These are phyloP conservation scores for Talaromyces sp. DNA, from an alignment of 2,329 filamentous ascomycete genomes.

Conservation along the genomic window DNA sequence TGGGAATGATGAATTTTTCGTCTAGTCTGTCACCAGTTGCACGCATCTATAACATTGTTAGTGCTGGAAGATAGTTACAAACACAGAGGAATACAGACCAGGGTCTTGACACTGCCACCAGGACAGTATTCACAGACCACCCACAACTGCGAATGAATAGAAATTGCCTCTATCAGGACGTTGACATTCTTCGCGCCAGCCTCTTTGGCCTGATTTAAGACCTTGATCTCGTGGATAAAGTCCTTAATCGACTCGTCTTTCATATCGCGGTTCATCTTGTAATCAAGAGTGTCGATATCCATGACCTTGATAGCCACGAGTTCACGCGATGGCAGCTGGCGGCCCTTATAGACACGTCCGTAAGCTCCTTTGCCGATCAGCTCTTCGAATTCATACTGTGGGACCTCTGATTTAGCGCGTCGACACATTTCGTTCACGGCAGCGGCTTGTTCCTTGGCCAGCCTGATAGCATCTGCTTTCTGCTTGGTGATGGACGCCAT, in stretches of 20 bases:
- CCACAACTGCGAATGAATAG: constrained; percentile 60
- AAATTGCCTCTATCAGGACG: constrained; percentile 57
- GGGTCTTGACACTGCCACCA: constrained; percentile 58
- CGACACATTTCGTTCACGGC: constrained; percentile 43
- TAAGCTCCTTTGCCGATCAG: constrained; percentile 48
- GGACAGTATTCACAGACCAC: constrained; percentile 62
- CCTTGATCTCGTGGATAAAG: constrained; percentile 58
- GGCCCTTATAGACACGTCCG: constrained; percentile 47
- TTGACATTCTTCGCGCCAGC: constrained; percentile 59
- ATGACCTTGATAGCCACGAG: constrained; percentile 48
- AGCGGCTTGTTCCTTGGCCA: constrained; percentile 40
- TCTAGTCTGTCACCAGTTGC: constrained; percentile 46
- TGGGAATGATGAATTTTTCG: constrained; percentile 58
- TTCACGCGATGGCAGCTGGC: constrained; percentile 31
- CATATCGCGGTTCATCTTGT: constrained; percentile 39
- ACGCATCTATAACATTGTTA: constrained; percentile 33
- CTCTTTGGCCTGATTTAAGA: constrained; percentile 57
- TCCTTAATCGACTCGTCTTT: constrained; percentile 46
- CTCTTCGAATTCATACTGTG: constrained; percentile 45
- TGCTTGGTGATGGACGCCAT: constrained; percentile 43
- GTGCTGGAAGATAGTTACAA: constrained; percentile 16
- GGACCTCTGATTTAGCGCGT: constrained; percentile 37
- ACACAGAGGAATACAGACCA: constrained; percentile 42
- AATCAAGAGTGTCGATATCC: constrained; percentile 45
- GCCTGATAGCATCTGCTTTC: constrained; percentile 42